These are phyloP conservation scores for Lupinus albus DNA, from an alignment of 306 rosid species.

Conservation along the genomic window DNA sequence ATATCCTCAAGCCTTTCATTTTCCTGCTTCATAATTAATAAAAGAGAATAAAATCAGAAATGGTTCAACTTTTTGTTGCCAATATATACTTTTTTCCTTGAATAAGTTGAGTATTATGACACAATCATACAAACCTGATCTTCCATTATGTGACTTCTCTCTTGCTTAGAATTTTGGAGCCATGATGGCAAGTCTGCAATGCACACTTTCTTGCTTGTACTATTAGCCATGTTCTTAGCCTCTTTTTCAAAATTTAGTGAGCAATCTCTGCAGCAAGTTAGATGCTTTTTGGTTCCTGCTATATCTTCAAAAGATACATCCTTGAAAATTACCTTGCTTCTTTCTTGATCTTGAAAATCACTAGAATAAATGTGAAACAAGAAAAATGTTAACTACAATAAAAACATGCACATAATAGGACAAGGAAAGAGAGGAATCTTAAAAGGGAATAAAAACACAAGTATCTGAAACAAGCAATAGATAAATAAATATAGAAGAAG, in stretches of 20 bases:
- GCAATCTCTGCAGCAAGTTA: slow-evolving; percentile 61
- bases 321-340: slow-evolving; percentile 46
- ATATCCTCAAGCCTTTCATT: slow-evolving; percentile 51
- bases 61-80: background rate
- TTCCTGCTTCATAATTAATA: slow-evolving; percentile 49
- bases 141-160: slow-evolving; percentile 41
- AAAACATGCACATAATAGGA: background rate
- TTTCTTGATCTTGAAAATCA: slow-evolving; percentile 53
- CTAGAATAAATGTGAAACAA: slow-evolving; percentile 37
- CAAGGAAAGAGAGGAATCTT: background rate
- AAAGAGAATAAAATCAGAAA: slow-evolving; percentile 2
- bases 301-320: slow-evolving; percentile 43
- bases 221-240: slow-evolving; percentile 49
- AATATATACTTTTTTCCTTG: background rate
- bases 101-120: background rate
- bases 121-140: slow-evolving; percentile 48
- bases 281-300: slow-evolving; percentile 40
- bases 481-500: background rate
- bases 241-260: slow-evolving; percentile 53
- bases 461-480: background rate
- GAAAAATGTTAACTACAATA: background rate
- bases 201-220: slow-evolving; percentile 40
- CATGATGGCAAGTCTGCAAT: slow-evolving; percentile 62
- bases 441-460: background rate
- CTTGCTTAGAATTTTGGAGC: slow-evolving; percentile 70